Percentiles rank a stretch among this genome's conserved stretches.
Evolutionary conservation across 306 rosid species (phyloP).

Genomic region (Neltuma alba): DNA sequence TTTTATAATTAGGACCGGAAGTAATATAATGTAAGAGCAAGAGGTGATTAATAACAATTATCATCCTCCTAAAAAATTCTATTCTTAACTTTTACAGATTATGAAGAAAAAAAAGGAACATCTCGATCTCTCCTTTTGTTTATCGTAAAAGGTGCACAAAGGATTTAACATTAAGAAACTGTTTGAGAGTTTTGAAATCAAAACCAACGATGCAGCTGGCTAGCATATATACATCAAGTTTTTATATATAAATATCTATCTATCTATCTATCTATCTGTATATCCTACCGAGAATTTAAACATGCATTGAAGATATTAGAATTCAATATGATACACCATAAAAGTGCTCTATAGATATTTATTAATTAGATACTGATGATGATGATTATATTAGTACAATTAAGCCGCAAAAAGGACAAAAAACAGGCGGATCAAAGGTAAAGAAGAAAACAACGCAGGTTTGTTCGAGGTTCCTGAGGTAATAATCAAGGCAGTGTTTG

Average conservation of each 20-base stretch:
- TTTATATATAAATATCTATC: too few species aligned
- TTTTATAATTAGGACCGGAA: too few species aligned
- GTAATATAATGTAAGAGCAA: not conserved
- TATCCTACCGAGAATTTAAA: too few species aligned
- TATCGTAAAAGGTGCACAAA: not conserved
- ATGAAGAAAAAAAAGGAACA: not conserved
- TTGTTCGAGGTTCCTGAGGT: not conserved
- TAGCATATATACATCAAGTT: too few species aligned
- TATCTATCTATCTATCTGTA: too few species aligned
- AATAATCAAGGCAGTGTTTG: not conserved
- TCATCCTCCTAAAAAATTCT: too few species aligned
- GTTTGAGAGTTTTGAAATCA: not conserved
- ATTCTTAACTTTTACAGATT: not conserved
- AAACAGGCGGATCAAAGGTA: too few species aligned
- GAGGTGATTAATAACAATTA: not conserved
- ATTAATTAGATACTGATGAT: not conserved
- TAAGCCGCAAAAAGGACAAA: not conserved
- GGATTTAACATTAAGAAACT: not conserved
- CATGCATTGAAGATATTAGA: too few species aligned
- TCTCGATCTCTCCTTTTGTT: not conserved
- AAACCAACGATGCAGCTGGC: too few species aligned
- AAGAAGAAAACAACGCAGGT: not conserved
- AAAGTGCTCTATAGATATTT: not conserved
- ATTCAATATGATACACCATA: not conserved
- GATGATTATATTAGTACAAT: not conserved